Evolutionary conservation across 2,329 filamentous ascomycete genomes (phyloP).

Genomic region (Botryosphaeria dothidea): DNA sequence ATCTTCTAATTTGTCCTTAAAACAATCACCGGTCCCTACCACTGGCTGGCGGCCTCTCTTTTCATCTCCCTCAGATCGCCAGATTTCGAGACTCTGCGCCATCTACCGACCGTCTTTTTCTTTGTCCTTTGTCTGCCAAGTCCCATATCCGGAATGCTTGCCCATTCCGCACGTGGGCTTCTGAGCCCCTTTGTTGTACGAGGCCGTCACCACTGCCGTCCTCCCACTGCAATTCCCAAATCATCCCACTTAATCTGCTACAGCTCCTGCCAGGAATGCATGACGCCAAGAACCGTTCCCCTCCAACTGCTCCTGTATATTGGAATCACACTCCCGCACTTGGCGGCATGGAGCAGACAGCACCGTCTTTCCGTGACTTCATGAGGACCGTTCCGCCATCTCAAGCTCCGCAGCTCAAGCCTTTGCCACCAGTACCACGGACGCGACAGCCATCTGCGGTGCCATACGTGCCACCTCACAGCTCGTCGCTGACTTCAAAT

Average conservation of each 20-base stretch:
- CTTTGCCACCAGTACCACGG: not conserved
- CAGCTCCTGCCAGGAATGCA: not conserved
- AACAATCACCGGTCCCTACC: not conserved
- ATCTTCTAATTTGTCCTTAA: not conserved
- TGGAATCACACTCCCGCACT: not conserved
- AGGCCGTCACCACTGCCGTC: not conserved
- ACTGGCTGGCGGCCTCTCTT: not conserved
- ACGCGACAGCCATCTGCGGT: not conserved
- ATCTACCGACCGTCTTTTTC: not conserved
- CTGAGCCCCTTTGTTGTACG: constrained; percentile 9
- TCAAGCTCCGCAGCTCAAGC: not conserved
- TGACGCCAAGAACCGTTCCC: not conserved
- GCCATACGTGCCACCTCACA: not conserved
- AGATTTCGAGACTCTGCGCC: not conserved
- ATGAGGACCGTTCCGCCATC: constrained; percentile 6
- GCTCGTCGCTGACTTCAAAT: not conserved
- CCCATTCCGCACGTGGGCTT: constrained; percentile 5
- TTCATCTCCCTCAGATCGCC: not conserved
- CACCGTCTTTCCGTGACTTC: constrained; percentile 14
- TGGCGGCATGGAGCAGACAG: constrained; percentile 6
- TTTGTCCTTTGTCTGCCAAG: constrained; percentile 4
- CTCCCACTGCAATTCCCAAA: not conserved
- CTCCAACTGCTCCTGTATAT: not conserved
- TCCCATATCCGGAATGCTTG: constrained; percentile 8
- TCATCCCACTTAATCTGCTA: not conserved